A percentile compares a stretch with the other conserved stretches of the same genome.
Evolutionary conservation across 78 protist genomes (phyloP).

Genomic region (Dictyostelium capitatum): DNA sequence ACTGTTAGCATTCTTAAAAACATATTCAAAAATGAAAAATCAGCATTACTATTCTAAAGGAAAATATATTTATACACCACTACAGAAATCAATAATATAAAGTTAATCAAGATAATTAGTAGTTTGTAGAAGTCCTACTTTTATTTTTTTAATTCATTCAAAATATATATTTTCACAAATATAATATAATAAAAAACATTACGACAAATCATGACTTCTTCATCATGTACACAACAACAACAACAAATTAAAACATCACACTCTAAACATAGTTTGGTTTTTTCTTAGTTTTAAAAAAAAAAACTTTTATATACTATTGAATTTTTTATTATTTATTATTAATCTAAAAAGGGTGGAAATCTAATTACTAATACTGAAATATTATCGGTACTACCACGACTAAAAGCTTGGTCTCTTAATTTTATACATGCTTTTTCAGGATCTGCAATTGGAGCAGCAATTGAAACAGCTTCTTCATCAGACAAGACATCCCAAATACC

Average conservation of each 20-base stretch:
- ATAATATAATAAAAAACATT: no score
- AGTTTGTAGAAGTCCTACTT: no score
- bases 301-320: not conserved
- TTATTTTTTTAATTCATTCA: no score
- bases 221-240: no score
- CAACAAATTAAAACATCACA: no score
- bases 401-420: constrained; percentile 87
- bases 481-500: constrained; percentile 90
- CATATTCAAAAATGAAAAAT: not conserved
- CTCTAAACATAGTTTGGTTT: not conserved
- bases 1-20: not conserved
- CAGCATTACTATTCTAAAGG: not conserved
- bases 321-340: not conserved
- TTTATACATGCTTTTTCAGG: constrained; percentile 87
- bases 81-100: no score
- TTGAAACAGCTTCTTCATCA: constrained; percentile 87
- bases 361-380: constrained; percentile 76
- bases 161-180: no score
- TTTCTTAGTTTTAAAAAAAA: not conserved
- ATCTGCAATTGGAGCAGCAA: constrained; percentile 67
- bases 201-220: no score
- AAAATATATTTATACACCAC: not conserved
- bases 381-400: constrained; percentile 88
- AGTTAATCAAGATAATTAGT: no score
- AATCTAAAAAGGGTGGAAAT: constrained; percentile 29